Percentiles rank a stretch among this genome's conserved stretches.
These are phyloP conservation scores for Obba rivulosa DNA, from an alignment of 768 basidiomycete genomes.

Conservation along the genomic window DNA sequence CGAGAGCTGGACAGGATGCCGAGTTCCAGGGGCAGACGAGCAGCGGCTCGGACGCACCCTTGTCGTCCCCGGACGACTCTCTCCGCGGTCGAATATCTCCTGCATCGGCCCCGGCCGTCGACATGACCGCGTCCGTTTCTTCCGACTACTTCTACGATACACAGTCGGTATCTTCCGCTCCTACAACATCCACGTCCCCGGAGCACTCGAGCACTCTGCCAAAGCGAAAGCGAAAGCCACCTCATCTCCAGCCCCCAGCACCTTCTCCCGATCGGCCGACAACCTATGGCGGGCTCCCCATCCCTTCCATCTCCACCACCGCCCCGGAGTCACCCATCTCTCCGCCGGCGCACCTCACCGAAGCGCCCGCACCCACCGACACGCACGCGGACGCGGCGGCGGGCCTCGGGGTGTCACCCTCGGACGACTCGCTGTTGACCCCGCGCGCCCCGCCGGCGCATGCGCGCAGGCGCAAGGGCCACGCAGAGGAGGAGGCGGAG, in stretches of 20 bases:
- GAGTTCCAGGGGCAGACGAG: not conserved
- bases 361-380: not conserved
- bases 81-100: slow-evolving; percentile 13
- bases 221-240: not conserved
- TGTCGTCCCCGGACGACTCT: slow-evolving; percentile 12
- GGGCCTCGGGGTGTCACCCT: slow-evolving; percentile 12
- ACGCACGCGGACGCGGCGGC: not conserved
- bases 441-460: slow-evolving; percentile 19
- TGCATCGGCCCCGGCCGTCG: slow-evolving; percentile 24
- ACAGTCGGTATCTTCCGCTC: slow-evolving; percentile 16
- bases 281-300: slow-evolving; percentile 38
- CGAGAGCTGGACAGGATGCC: slow-evolving; percentile 4
- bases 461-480: slow-evolving; percentile 6
- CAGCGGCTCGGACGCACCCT: not conserved
- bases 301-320: slow-evolving; percentile 52
- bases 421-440: slow-evolving; percentile 24
- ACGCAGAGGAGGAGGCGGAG: slow-evolving; percentile 4
- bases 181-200: slow-evolving; percentile 16
- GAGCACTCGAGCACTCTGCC: not conserved
- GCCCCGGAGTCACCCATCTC: slow-evolving; percentile 34
- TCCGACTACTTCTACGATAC: slow-evolving; percentile 13
- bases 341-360: not conserved
- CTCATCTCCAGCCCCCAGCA: not conserved
- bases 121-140: slow-evolving; percentile 1
- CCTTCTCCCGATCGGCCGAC: slow-evolving; percentile 2